phyloP scores from a whole-genome alignment of 2,329 filamentous ascomycete species.

The Thelonectria olida region DNA sequence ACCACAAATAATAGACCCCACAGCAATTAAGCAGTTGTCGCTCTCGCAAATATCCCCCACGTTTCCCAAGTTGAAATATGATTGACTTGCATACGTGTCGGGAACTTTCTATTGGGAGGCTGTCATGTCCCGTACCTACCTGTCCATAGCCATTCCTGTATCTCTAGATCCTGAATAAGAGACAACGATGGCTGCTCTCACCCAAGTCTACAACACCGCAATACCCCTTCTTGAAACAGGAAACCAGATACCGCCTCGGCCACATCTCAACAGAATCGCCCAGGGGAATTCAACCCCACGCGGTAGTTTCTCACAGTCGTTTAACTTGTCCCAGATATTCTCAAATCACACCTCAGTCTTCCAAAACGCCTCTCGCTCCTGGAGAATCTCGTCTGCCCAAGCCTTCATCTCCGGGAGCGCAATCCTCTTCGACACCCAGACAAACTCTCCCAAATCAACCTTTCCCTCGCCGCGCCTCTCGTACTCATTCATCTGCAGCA shows the following conservation, averaged over 20 bases:
- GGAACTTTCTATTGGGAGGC: too few species aligned
- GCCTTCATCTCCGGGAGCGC: conserved; percentile 78
- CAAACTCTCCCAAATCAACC: conserved; percentile 87
- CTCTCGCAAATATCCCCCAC: neutral
- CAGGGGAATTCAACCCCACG: conserved; percentile 31
- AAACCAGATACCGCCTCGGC: neutral
- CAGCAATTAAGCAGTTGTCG: neutral
- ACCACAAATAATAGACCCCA: neutral
- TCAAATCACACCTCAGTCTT: conserved; percentile 50
- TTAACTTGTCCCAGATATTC: conserved; percentile 53
- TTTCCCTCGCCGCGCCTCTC: conserved; percentile 74
- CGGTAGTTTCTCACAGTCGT: conserved; percentile 65
- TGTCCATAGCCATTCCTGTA: too few species aligned
- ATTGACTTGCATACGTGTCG: neutral
- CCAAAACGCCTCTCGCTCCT: conserved; percentile 82
- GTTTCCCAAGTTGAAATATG: neutral
- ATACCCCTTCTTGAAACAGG: too few species aligned
- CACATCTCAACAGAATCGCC: neutral
- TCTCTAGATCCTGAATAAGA: neutral
- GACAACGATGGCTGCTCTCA: conserved; percentile 1
- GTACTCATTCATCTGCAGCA: conserved; percentile 97
- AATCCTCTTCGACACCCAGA: conserved; percentile 78
- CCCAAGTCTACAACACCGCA: conserved; percentile 20
- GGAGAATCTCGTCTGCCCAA: conserved; percentile 81
- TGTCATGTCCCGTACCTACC: neutral